Conservation (phyloP, 2,329 filamentous ascomycete genomes). For the Domatiomyces globalis region DNA sequence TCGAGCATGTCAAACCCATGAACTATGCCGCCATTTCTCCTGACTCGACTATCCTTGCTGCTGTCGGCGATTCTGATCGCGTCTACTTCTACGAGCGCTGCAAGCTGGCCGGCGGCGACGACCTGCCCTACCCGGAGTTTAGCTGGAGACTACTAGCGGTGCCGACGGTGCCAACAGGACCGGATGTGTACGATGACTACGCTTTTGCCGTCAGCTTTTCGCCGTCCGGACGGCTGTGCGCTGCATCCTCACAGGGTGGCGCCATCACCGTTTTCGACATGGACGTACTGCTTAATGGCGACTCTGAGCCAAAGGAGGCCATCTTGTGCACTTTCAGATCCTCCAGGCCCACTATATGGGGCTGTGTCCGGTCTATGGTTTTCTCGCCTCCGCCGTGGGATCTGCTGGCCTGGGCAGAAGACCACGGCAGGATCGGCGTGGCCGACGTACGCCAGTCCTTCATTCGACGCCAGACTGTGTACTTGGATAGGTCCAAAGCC, state of each 20-base stretch:
- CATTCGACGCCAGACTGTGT: constrained; percentile 29
- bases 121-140: constrained; percentile 23
- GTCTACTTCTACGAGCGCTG: constrained; percentile 65
- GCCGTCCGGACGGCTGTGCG: constrained; percentile 34
- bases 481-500: constrained; percentile 15
- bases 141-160: constrained; percentile 28
- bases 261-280: constrained; percentile 34
- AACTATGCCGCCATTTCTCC: constrained; percentile 93
- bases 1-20: constrained; percentile 70
- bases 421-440: constrained; percentile 43
- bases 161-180: constrained; percentile 29
- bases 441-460: constrained; percentile 36
- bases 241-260: constrained; percentile 37
- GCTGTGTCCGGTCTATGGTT: constrained; percentile 77
- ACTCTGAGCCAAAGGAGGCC: constrained; percentile 22
- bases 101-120: constrained; percentile 21
- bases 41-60: constrained; percentile 63
- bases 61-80: constrained; percentile 75
- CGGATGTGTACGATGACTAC: constrained; percentile 27
- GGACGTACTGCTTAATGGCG: constrained; percentile 14
- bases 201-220: constrained; percentile 38
- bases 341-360: constrained; percentile 56
- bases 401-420: constrained; percentile 85
- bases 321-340: constrained; percentile 65
- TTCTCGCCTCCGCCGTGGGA: constrained; percentile 87